Base-by-base conservation (phyloP, 2,329 filamentous ascomycete genomes). In the Ustulina deusta region DNA sequence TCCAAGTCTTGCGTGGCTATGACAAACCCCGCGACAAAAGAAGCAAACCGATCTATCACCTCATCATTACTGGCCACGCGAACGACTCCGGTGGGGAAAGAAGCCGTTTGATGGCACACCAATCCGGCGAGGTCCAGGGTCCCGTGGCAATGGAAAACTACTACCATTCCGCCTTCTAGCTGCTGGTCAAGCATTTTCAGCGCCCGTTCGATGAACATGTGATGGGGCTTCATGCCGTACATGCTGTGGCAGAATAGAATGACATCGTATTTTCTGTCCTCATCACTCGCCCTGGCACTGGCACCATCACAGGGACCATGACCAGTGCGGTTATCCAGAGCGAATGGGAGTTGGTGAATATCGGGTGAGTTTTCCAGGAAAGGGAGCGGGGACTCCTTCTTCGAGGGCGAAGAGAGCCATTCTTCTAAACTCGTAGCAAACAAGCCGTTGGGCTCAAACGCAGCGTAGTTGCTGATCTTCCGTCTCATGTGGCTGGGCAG, bases 191-290 rank as follows among this genome's bases (percentile, higher is more conserved):
- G 84, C 81, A 87, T 80, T 20, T 75, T 71, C 7, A 90, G 73
- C 1, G 85, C 82, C 20, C 67, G 71, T 73, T 83, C 74, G 68
- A 90, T 82, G 66, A 81, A 82, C 1, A 15, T 74, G n/a, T 69
- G 72, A 70, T 86, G 85, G 2, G 81, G 80, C 0, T 79, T 80
- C 83, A 90, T 85, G 66, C 86, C 86, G 70, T 90, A 89, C 83
- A 90, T 84, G 78, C 88, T 89, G 74, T 90, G 87, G 70, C 87
- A 90, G 76, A 90, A 88, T 4, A 91, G 73, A 20, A 90, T 75
- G 46, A 89, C 13, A 69, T 90, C 83, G 72, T 83, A 90, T 66
- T 79, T 82, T 25, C 81, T 74, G 36, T 78, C 71, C 0, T 57
- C 36, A 61, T 75, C 69, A 36, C 46, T 71, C 11, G 61, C 71